Evolutionary conservation across 169 alveolate genomes (phyloP), one percentile per base, ranked within the genome.

Genomic region (Cryptosporidium meleagridis): DNA sequence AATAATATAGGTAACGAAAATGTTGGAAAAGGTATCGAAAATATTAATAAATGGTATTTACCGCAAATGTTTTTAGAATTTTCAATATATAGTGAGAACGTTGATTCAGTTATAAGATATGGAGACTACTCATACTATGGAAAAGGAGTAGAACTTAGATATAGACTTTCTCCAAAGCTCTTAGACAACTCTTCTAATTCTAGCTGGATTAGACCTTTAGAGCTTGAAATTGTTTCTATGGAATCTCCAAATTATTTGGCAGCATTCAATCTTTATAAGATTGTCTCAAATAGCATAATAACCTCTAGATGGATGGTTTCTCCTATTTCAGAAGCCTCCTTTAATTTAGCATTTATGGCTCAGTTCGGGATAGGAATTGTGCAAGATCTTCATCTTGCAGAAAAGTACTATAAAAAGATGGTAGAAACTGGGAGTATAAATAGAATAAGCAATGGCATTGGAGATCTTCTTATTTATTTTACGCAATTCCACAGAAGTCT

Each of bases 241-340:
- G 39, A 44, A 26, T 9, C 35, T 8, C 89, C 89, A n/a, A 80
- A 80, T 31, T 80, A 80, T 16, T 9, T 14, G 33, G 62, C 41
- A 9, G 59, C 89, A 5, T 23, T 31, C 7, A 67, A 80, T 12
- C 26, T 80, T 3, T 80, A 80, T 39, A 80, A 37, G 37, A 80
- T 80, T 18, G 73, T 39, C 16, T n/a, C 89, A 1, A 21, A 61
- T 33, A 31, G 44, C 23, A 33, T 58, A 23, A 55, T 65, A n/a
- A 59, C 65, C 9, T 80, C 89, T 21, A 80, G 89, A 51, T 67
- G 75, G 68, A 80, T 80, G 89, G 39, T 80, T 33, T 61, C 89
- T 23, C 48, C 67, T 12, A 29, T 80, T 16, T 80, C 89, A 37
- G 89, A 80, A 29, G 89, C 89, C 12, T 62, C 58, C 65, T 80